These are phyloP conservation scores for Leptographium wingfieldii DNA, from an alignment of 2,329 filamentous ascomycete genomes.

Conservation along the genomic window DNA sequence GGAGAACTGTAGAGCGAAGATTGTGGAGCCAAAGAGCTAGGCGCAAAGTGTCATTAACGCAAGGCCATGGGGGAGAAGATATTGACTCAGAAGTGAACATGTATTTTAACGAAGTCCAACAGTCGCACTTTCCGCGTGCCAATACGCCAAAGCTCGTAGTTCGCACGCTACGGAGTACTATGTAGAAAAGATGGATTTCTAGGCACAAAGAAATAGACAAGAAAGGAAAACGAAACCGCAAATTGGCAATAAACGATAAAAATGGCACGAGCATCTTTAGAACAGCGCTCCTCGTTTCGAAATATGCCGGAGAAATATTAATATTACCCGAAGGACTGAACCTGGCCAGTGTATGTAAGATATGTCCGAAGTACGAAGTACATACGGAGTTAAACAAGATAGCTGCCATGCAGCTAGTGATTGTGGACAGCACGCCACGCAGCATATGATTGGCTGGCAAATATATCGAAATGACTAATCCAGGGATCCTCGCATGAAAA, in stretches of 20 bases:
- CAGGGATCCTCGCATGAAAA: not conserved
- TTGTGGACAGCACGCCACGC: not conserved
- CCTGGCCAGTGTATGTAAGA: not conserved
- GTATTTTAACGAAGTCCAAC: not conserved
- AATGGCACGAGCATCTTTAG: not conserved
- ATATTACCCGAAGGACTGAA: not conserved
- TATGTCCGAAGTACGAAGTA: no score
- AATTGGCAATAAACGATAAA: not conserved
- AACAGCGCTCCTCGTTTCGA: not conserved
- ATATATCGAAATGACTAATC: not conserved
- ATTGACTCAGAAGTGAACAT: not conserved
- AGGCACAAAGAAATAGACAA: not conserved
- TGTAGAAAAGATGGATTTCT: not conserved
- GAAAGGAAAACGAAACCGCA: not conserved
- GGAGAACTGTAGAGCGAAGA: not conserved
- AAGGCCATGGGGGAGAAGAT: not conserved
- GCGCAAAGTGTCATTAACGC: not conserved
- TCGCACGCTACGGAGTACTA: not conserved
- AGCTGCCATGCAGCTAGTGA: not conserved
- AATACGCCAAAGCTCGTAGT: not conserved
- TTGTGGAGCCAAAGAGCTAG: not conserved
- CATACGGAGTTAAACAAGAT: not conserved
- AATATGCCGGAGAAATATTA: not conserved
- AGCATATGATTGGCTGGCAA: not conserved
- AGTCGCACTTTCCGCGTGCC: not conserved